Conservation (phyloP, 1,284 basidiomycete species). For the Fomitopsis schrenkii region DNA sequence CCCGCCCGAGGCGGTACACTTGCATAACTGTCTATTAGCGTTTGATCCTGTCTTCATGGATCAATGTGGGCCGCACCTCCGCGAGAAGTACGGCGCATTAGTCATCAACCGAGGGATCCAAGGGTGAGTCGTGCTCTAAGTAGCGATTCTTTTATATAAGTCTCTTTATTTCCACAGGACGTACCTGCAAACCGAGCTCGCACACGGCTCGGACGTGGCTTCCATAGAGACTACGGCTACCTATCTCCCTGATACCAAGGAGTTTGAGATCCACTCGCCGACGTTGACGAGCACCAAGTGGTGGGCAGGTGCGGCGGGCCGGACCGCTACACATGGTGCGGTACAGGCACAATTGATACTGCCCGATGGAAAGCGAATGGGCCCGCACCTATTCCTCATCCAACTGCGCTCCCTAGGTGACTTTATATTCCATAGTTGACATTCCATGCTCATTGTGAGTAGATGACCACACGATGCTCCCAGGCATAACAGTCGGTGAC, state of each 20-base stretch:
- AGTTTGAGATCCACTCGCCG: conserved; percentile 78
- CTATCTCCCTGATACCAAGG: conserved; percentile 60
- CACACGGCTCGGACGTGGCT: conserved; percentile 72
- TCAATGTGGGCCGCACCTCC: conserved; percentile 50
- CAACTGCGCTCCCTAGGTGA: conserved; percentile 60
- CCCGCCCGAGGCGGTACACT: conserved; percentile 3
- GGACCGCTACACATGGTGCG: conserved; percentile 74
- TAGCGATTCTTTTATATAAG: background rate
- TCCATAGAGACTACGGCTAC: conserved; percentile 77
- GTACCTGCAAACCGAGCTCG: conserved; percentile 73
- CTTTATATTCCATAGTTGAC: background rate
- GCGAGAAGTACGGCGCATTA: conserved; percentile 45
- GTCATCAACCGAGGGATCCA: conserved; percentile 55
- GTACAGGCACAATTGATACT: conserved; percentile 77
- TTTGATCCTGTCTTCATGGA: conserved; percentile 65
- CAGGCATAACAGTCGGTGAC: conserved; percentile 72
- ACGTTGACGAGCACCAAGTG: conserved; percentile 78
- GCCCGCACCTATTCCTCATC: conserved; percentile 77
- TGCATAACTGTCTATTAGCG: conserved; percentile 31
- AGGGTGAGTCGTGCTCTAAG: conserved; percentile 31
- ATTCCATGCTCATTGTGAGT: background rate
- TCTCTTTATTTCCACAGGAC: conserved; percentile 28
- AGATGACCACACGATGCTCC: conserved; percentile 59
- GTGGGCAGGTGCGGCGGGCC: conserved; percentile 77
- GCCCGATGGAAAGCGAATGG: conserved; percentile 56